phyloP scores from a whole-genome alignment of 208 protist genomes.

The Trypanosomatidae sp. region DNA sequence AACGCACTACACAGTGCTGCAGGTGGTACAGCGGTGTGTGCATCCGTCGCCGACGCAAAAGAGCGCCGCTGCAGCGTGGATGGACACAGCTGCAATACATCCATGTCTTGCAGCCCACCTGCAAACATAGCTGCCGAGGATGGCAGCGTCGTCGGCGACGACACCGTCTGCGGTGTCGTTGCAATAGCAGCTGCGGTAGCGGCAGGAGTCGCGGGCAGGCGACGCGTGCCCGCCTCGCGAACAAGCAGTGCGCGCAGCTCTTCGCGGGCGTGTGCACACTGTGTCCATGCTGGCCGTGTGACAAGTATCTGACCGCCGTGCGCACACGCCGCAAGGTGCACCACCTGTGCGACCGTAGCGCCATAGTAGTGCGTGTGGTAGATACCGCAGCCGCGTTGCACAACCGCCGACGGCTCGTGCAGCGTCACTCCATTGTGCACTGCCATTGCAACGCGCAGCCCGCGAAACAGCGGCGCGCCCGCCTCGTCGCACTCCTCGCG shows the following conservation, averaged over 20 bases:
- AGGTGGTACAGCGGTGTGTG: no score
- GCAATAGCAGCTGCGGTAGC: no score
- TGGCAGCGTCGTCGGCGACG: no score
- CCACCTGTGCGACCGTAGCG: slow-evolving; percentile 58
- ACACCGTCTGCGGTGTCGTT: no score
- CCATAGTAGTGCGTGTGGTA: slow-evolving; percentile 80
- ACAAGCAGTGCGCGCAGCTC: slow-evolving; percentile 41
- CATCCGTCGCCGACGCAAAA: no score
- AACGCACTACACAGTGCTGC: no score
- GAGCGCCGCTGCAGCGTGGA: no score
- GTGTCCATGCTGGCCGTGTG: slow-evolving; percentile 45
- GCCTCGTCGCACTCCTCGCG: slow-evolving; percentile 12
- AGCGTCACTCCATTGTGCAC: slow-evolving; percentile 60
- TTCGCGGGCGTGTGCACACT: slow-evolving; percentile 25
- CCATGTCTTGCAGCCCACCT: no score
- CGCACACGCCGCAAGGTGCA: slow-evolving; percentile 44
- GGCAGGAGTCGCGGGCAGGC: no score
- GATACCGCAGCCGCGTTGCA: slow-evolving; percentile 8
- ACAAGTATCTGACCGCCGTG: slow-evolving; percentile 76
- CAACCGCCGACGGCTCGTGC: slow-evolving; percentile 55
- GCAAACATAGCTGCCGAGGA: no score
- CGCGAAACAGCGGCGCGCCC: slow-evolving; percentile 27
- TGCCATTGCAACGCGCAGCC: slow-evolving; percentile 56
- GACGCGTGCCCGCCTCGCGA: slow-evolving; percentile 19
- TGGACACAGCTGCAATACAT: no score